Evolutionary conservation across 2,329 filamentous ascomycete species (phyloP), one percentile per base, ranked within the genome.

Genomic region (Hirsutella rhossiliensis): DNA sequence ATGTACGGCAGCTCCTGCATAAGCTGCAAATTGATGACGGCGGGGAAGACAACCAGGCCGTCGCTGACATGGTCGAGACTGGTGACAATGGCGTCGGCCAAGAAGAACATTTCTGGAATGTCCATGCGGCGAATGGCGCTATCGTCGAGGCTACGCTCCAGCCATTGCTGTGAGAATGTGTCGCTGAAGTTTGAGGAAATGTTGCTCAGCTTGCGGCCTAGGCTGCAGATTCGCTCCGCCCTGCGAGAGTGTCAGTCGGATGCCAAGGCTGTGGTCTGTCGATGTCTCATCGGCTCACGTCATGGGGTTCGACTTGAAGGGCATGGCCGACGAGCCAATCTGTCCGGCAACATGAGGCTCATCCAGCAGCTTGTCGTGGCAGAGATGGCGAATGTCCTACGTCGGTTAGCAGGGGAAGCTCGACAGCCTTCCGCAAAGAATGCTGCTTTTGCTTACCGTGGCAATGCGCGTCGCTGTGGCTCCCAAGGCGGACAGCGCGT

Each of bases 1-100:
- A 90, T 94, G 66, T 95, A 94, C 1, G 89, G 89, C 13, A 96
- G 75, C 64, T 94, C 85, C 48, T 80, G 75, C 52, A 80, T 73
- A 39, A 94, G 70, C 49, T 75, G 80, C 46, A 73, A 70, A 47
- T 73, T 69, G 59, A 94, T 87, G 45, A 80, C 72, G 45, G 76
- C 73, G 3, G 86, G 85, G 63, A 94, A 95, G 34, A 95, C 75
- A n/a, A 85, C 81, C 11, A 87, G 68, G 11, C 83, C 82, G 43
- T 72, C 69, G 28, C 71, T 73, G 39, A 87, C 74, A 52, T 87
- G 87, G 59, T 86, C 77, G 45, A 81, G 62, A 8, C 78, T 71
- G 40, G 84, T 76, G 8, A 82, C 66, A 51, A 87, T 75, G 18
- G 80, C 76, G 52, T 87, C 82, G 4, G 82, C 78, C 23, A 77